Evolutionary conservation across 2,329 filamentous ascomycete genomes (phyloP).

Genomic region (Cladophialophora yegresii): DNA sequence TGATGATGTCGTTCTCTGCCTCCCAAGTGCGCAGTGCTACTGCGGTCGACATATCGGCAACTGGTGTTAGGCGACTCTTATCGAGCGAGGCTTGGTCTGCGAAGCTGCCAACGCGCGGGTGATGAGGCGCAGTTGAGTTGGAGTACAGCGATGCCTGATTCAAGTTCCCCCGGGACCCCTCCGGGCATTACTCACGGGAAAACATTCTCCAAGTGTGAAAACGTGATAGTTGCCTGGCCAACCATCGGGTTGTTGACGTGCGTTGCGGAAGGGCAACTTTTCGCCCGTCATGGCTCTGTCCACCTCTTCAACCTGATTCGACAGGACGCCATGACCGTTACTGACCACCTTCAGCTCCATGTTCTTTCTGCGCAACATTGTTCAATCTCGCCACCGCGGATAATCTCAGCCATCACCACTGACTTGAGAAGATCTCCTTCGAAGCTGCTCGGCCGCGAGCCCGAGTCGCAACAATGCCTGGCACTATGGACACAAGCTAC

Average conservation of each 20-base stretch:
- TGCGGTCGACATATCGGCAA: constrained; percentile 40
- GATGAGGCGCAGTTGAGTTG: not conserved
- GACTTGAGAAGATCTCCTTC: constrained; percentile 9
- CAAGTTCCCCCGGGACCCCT: not conserved
- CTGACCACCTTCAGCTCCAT: constrained; percentile 26
- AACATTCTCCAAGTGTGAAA: not conserved
- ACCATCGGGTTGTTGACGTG: constrained; percentile 10
- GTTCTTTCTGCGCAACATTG: not conserved
- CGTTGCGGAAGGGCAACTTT: not conserved
- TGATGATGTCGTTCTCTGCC: constrained; percentile 79
- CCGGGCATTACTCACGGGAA: not conserved
- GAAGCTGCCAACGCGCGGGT: not conserved
- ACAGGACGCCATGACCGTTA: constrained; percentile 29
- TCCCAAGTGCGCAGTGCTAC: constrained; percentile 51
- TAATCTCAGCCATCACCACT: not conserved
- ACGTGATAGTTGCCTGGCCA: constrained; percentile 19
- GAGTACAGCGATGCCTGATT: not conserved
- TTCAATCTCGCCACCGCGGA: constrained; percentile 14
- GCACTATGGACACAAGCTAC: constrained; percentile 82
- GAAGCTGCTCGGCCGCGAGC: constrained; percentile 28
- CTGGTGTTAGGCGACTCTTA: not conserved
- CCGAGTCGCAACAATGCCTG: constrained; percentile 29
- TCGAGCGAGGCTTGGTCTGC: not conserved
- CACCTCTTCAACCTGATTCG: constrained; percentile 27
- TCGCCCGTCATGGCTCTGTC: constrained; percentile 6